Evolutionary conservation across 768 basidiomycete species (phyloP).

Genomic region (Psilocybe azurescens): DNA sequence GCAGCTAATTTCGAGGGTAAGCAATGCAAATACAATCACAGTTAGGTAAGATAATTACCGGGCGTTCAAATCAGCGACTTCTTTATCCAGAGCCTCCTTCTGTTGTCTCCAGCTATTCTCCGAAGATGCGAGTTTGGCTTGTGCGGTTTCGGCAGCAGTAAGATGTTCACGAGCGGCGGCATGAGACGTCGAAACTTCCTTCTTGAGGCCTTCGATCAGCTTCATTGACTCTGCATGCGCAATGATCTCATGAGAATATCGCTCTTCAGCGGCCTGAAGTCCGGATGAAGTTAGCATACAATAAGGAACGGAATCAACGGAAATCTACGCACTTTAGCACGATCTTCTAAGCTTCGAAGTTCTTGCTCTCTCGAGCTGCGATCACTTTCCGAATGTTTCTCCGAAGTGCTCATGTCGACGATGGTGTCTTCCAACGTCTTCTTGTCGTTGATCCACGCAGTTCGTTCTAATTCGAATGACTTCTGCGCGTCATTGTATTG

Average conservation of each 20-base stretch:
- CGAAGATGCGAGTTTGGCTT: slow-evolving; percentile 71
- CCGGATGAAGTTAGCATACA: not conserved
- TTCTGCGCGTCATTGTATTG: slow-evolving; percentile 66
- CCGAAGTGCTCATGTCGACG: slow-evolving; percentile 78
- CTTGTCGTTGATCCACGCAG: slow-evolving; percentile 79
- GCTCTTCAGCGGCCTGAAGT: slow-evolving; percentile 72
- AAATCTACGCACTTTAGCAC: slow-evolving; percentile 58
- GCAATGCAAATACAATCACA: not conserved
- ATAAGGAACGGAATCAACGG: not conserved
- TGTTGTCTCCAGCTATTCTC: slow-evolving; percentile 85
- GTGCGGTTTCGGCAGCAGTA: slow-evolving; percentile 73
- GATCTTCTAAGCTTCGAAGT: slow-evolving; percentile 68
- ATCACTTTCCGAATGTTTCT: slow-evolving; percentile 68
- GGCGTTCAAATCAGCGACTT: slow-evolving; percentile 70
- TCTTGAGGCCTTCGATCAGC: slow-evolving; percentile 63
- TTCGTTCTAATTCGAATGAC: slow-evolving; percentile 70
- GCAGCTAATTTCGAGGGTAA: slow-evolving; percentile 2
- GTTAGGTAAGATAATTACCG: slow-evolving; percentile 50
- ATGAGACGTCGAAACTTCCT: slow-evolving; percentile 61
- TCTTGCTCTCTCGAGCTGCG: slow-evolving; percentile 68
- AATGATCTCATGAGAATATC: slow-evolving; percentile 82
- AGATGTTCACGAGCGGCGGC: slow-evolving; percentile 59
- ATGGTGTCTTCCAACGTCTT: slow-evolving; percentile 84
- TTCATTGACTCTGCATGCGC: slow-evolving; percentile 89
- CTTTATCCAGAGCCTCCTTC: slow-evolving; percentile 77